Conservation (phyloP, 805 yeast genomes). For the Wickerhamomyces bisporus region DNA sequence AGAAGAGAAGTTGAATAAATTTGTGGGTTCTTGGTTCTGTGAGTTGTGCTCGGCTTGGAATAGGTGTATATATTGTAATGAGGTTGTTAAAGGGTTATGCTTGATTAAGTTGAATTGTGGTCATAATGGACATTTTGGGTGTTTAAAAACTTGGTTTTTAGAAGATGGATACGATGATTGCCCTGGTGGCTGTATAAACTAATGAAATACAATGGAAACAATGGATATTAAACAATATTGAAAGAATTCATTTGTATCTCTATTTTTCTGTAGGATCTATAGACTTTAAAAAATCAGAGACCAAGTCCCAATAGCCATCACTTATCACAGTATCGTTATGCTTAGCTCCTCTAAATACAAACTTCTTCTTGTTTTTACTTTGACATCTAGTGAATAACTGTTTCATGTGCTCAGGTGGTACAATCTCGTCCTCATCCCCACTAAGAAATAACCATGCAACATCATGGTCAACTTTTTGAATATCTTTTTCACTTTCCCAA, state of each 20-base stretch:
- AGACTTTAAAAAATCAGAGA: conserved; percentile 48
- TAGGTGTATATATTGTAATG: conserved; percentile 67
- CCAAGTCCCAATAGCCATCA: conserved; percentile 70
- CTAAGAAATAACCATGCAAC: conserved; percentile 68
- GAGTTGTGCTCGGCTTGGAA: conserved; percentile 51
- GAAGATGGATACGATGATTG: conserved; percentile 62
- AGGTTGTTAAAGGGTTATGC: conserved; percentile 68
- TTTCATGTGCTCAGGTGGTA: conserved; percentile 83
- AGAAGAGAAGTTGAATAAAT: neutral
- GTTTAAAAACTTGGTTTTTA: conserved; percentile 74
- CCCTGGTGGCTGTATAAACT: conserved; percentile 54
- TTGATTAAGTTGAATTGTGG: conserved; percentile 68
- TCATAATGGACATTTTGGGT: conserved; percentile 79
- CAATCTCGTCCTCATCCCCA: conserved; percentile 81
- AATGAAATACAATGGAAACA: neutral
- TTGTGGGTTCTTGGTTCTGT: conserved; percentile 82
- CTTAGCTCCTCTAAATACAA: conserved; percentile 51
- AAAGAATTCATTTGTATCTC: no score
- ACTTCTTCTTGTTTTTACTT: conserved; percentile 45
- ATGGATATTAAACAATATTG: no score
- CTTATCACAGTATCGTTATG: conserved; percentile 84
- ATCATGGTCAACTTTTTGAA: conserved; percentile 42
- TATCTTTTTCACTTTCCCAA: conserved; percentile 74
- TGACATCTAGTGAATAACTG: conserved; percentile 48
- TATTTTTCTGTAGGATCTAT: conserved; percentile 9